Conservation (phyloP, 495 filamentous ascomycete genomes). For the Lasiosphaeria miniovina region DNA sequence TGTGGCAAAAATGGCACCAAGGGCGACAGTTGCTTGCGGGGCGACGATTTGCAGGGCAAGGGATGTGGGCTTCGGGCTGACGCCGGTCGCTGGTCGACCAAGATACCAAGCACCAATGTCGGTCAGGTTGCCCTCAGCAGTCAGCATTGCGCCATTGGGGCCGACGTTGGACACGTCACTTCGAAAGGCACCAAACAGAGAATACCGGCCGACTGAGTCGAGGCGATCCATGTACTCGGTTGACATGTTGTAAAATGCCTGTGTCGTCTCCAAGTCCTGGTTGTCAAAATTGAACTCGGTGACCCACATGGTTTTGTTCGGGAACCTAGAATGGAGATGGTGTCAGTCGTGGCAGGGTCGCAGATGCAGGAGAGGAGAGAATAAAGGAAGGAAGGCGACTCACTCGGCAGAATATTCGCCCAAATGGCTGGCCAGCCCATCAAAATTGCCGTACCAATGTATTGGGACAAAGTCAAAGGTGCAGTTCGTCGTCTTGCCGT, state of each 20-base stretch:
- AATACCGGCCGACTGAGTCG: conserved; percentile 60
- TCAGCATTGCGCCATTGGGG: conserved; percentile 64
- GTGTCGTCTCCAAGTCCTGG: conserved; percentile 50
- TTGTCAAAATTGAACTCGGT: conserved; percentile 63
- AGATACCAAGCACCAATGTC: conserved; percentile 76
- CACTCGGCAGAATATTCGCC: conserved; percentile 55
- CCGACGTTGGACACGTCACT: conserved; percentile 64
- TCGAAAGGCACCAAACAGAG: conserved; percentile 72
- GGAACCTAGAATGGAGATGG: conserved; percentile 38
- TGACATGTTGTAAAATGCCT: conserved; percentile 63
- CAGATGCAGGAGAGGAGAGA: neutral
- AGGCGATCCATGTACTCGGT: conserved; percentile 62
- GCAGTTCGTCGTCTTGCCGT: conserved; percentile 46
- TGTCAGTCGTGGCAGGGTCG: conserved; percentile 1
- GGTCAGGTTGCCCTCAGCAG: conserved; percentile 57
- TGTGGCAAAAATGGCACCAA: neutral
- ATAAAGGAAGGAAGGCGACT: conserved; percentile 11
- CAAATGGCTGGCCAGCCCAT: conserved; percentile 67
- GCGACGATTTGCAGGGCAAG: neutral
- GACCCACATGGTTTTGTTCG: conserved; percentile 64
- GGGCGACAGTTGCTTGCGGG: neutral
- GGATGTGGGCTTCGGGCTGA: conserved; percentile 12
- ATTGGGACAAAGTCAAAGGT: conserved; percentile 69
- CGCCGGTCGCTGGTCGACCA: conserved; percentile 51
- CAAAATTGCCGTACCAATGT: conserved; percentile 77